phyloP scores from a whole-genome alignment of 169 alveolate species.

The Eimeria brunetti region DNA sequence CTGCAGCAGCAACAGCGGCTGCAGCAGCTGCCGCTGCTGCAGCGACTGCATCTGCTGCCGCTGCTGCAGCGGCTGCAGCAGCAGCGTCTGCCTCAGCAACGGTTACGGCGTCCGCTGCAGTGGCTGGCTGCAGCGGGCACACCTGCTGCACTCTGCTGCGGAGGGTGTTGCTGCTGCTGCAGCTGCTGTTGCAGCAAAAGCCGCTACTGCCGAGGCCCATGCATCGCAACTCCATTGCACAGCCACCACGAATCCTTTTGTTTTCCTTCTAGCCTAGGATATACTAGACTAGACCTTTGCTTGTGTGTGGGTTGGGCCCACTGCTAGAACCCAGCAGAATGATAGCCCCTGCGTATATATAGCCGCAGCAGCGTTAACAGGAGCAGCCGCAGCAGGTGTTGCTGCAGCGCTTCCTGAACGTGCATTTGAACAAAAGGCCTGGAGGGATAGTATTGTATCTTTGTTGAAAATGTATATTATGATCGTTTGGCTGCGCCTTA shows the following conservation, averaged over 20 bases:
- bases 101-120: no score
- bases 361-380: background rate
- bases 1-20: slow-evolving; percentile 1
- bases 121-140: no score
- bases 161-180: background rate
- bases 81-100: no score
- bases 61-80: background rate
- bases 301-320: background rate
- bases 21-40: background rate
- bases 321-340: background rate
- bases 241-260: background rate
- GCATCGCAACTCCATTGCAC: background rate
- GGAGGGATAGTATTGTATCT: background rate
- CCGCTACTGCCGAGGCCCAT: slow-evolving; percentile 20
- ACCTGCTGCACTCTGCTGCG: no score
- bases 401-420: background rate
- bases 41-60: background rate
- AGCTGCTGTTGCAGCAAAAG: slow-evolving; percentile 6
- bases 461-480: no score
- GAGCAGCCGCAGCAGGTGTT: background rate
- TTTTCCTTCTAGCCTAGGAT: background rate
- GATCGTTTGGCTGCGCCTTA: background rate
- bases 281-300: no score
- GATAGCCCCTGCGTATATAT: background rate
- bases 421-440: background rate